Base-by-base conservation (phyloP, 2,329 filamentous ascomycete genomes). In the Pseudogymnoascus sp. region DNA sequence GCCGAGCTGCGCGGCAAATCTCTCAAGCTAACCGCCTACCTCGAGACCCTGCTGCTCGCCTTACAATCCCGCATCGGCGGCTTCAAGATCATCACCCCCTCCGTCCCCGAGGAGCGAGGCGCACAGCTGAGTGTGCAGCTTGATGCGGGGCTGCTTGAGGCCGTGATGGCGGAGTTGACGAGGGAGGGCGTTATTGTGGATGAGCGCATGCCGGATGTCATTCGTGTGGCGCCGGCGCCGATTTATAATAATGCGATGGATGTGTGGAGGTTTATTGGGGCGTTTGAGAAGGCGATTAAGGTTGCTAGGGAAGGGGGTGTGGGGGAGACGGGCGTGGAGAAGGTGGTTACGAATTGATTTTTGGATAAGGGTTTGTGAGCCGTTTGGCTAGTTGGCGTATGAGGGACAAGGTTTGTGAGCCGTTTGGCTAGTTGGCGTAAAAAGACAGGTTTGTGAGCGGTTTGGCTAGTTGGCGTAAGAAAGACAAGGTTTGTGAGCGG, bases 211-310 rank as follows among this genome's bases (percentile, higher is more conserved):
- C 89, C 89, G 4, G 84, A 91, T 72, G 89, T 92, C 11, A 80
- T 93, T 39, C 77, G 89, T 14, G 84, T 91, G 4, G 88, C 89
- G 11, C 89, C 89, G 1, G 83, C 86, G 20, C 88, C 89, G 16
- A 69, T 92, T 62, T 93, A 91, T 73, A 92, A 91, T 69, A 82
- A 78, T 0, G 91, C 85, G 70, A 72, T 73, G 34, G 89, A 92
- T 73, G 82, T 83, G 62, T 85, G 75, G 76, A 71, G 75, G 14
- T 90, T 90, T 69, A 79, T 75, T 3, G 66, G 72, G 43, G 75
- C 70, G 12, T 76, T 81, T 60, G 72, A 71, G 28, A 66, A 73
- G 60, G 72, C 70, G 30, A 61, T 77, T 18, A 66, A 66, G 20
- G 65, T 70, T 28, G 66, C 77, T 43, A 57, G 35, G 57, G 35